phyloP scores from a whole-genome alignment of 768 basidiomycete genomes.

The Tulasnella calospora region DNA sequence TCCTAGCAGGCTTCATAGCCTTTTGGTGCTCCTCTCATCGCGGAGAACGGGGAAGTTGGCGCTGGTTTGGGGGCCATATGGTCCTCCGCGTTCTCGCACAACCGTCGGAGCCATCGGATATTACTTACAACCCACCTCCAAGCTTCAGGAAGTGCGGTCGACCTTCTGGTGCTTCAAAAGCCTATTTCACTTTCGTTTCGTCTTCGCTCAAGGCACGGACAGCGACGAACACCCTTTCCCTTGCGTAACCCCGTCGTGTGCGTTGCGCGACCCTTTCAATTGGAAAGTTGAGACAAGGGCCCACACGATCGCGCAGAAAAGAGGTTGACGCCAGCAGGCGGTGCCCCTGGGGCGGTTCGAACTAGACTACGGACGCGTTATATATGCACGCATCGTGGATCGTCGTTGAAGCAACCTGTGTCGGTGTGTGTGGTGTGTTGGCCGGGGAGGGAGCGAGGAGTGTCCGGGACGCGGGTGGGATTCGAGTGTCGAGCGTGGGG shows the following conservation, averaged over 20 bases:
- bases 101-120: background rate
- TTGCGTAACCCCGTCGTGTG: slow-evolving; percentile 1
- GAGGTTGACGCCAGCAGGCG: background rate
- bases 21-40: background rate
- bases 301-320: background rate
- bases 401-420: background rate
- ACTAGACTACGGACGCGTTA: no score
- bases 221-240: background rate
- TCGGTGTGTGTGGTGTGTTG: background rate
- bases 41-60: background rate
- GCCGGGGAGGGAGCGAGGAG: background rate
- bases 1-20: background rate
- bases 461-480: background rate
- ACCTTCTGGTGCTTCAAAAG: background rate
- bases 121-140: background rate
- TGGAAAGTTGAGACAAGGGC: background rate
- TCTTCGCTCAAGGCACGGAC: background rate
- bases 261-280: background rate
- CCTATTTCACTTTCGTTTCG: background rate
- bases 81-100: background rate
- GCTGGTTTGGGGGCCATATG: background rate
- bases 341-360: background rate
- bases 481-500: background rate
- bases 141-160: background rate
- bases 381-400: background rate